These are phyloP conservation scores for Coelastrella sp. DNA, from an alignment of 139 green algal genomes.

Conservation along the genomic window DNA sequence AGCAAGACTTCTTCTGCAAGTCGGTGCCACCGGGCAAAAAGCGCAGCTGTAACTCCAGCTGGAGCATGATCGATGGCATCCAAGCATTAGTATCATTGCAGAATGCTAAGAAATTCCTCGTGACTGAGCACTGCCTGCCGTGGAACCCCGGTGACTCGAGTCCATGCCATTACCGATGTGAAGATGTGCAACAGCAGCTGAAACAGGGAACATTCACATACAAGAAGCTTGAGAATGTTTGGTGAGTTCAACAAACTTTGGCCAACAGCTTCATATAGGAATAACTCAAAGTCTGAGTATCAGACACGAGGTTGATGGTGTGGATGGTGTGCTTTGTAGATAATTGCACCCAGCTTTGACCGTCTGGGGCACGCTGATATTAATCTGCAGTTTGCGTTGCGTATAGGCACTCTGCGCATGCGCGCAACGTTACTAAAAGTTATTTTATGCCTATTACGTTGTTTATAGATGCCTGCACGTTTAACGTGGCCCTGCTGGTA, in stretches of 20 bases:
- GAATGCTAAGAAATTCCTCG: neutral
- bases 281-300: neutral
- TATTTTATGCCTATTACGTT: too few relatives aligned
- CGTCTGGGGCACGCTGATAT: too few relatives aligned
- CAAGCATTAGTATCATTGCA: neutral
- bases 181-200: conserved; percentile 3
- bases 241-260: neutral
- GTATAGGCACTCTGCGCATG: too few relatives aligned
- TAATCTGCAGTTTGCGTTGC: too few relatives aligned
- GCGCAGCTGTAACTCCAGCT: conserved; percentile 27
- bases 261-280: neutral
- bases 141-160: neutral
- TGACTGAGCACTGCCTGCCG: conserved; percentile 8
- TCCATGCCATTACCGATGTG: neutral
- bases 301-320: neutral
- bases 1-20: conserved; percentile 43
- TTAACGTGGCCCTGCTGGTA: too few relatives aligned
- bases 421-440: too few relatives aligned
- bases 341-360: too few relatives aligned
- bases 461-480: too few relatives aligned
- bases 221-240: neutral
- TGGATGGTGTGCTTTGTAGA: neutral
- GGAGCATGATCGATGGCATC: conserved; percentile 1
- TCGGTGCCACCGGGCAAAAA: neutral
- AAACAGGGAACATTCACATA: conserved; percentile 19